These are phyloP conservation scores for Syzygium malaccense DNA, from an alignment of 441 rosid genomes.

Conservation along the genomic window DNA sequence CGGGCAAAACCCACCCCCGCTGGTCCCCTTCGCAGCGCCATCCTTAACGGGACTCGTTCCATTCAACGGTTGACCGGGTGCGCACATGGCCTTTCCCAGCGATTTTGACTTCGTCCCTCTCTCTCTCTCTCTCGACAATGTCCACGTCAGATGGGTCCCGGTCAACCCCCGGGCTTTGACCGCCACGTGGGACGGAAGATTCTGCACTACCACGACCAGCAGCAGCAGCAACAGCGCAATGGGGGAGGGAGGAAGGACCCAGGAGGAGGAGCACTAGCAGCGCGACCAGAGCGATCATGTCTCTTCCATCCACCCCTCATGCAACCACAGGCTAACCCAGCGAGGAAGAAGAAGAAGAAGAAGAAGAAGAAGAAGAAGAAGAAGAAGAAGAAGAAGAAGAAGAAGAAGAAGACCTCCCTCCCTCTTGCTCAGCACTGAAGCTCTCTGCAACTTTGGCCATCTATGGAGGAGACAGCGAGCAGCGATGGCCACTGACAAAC, in stretches of 20 bases:
- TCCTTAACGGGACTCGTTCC: background rate
- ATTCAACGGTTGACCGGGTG: background rate
- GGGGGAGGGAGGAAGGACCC: background rate
- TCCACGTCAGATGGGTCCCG: background rate
- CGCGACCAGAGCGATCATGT: constrained; percentile 4
- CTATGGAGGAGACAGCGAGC: background rate
- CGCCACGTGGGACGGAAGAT: background rate
- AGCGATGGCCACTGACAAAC: background rate
- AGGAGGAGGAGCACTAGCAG: background rate
- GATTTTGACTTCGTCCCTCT: background rate
- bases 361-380: too few relatives aligned
- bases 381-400: too few relatives aligned
- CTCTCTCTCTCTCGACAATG: background rate
- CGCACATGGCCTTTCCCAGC: too few relatives aligned
- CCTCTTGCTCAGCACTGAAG: background rate
- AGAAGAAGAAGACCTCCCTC: background rate
- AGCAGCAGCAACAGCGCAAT: background rate
- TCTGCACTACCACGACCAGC: background rate
- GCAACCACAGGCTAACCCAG: background rate
- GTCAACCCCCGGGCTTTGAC: background rate
- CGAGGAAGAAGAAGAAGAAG: background rate
- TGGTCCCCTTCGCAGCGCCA: background rate
- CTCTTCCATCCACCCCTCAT: background rate
- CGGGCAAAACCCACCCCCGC: background rate
- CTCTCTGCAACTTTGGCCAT: background rate